These are phyloP conservation scores for Cyclostephanos invisitatus DNA, from an alignment of 108 stramenopile species.

Conservation along the genomic window DNA sequence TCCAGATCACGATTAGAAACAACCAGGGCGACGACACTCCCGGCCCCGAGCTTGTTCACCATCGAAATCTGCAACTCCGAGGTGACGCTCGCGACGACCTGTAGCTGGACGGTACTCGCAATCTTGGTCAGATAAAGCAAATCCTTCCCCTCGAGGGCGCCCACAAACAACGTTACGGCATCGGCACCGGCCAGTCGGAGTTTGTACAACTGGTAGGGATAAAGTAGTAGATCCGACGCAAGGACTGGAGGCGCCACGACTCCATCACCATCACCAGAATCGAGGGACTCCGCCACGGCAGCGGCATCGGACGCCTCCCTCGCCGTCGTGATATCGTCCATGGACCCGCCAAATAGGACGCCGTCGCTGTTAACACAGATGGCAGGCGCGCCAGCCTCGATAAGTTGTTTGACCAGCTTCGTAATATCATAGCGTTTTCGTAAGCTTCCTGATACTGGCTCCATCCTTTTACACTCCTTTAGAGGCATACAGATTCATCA, in stretches of 20 bases:
- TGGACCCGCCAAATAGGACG: slow-evolving; percentile 78
- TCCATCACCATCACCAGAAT: slow-evolving; percentile 55
- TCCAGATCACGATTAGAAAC: slow-evolving; percentile 82
- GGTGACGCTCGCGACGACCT: slow-evolving; percentile 65
- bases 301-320: slow-evolving; percentile 57
- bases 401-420: slow-evolving; percentile 70
- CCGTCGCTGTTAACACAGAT: slow-evolving; percentile 81
- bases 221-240: slow-evolving; percentile 81
- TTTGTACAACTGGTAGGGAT: slow-evolving; percentile 90
- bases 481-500: background rate
- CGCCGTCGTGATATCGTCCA: slow-evolving; percentile 70
- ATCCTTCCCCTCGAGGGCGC: slow-evolving; percentile 74
- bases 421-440: slow-evolving; percentile 73
- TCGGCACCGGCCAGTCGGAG: slow-evolving; percentile 86
- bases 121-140: slow-evolving; percentile 83
- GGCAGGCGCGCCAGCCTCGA: slow-evolving; percentile 55
- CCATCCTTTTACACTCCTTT: slow-evolving; percentile 77
- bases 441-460: slow-evolving; percentile 77
- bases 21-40: slow-evolving; percentile 60
- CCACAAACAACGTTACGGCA: slow-evolving; percentile 76
- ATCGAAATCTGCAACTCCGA: slow-evolving; percentile 64
- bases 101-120: slow-evolving; percentile 68
- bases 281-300: slow-evolving; percentile 45
- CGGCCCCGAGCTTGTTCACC: slow-evolving; percentile 42
- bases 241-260: slow-evolving; percentile 74